Evolutionary conservation across 345 rosid genomes (phyloP).

Genomic region (Microcos paniculata): DNA sequence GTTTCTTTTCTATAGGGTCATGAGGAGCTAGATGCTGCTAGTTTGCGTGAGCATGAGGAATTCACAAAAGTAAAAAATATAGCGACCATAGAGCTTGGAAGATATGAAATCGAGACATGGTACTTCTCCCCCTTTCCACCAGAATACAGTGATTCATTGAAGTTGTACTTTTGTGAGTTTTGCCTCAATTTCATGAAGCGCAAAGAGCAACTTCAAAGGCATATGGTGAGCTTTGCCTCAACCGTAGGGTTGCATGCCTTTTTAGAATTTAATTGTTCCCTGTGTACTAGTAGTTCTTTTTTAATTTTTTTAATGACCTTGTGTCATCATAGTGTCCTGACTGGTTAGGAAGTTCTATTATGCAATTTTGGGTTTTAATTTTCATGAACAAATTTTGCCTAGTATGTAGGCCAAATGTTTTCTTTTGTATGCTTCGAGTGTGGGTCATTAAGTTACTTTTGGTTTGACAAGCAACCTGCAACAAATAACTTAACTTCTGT

Average conservation of each 20-base stretch:
- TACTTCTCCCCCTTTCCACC: conserved; percentile 99
- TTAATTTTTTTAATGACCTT: not conserved
- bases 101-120: conserved; percentile 99
- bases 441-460: not conserved
- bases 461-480: not conserved
- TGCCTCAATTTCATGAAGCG: conserved; percentile 99
- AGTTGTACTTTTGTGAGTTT: conserved; percentile 99
- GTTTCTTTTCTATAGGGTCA: conserved; percentile 59
- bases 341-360: too few species aligned
- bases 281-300: not conserved
- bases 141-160: conserved; percentile 88
- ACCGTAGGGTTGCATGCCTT: not conserved
- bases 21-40: conserved; percentile 99
- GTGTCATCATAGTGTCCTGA: not conserved
- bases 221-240: conserved; percentile 68
- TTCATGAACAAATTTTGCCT: not conserved
- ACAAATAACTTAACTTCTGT: not conserved
- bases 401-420: not conserved
- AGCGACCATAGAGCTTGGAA: conserved; percentile 96
- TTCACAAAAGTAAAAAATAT: conserved; percentile 98
- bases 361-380: not conserved
- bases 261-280: not conserved
- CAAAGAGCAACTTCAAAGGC: conserved; percentile 98
- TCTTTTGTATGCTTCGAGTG: not conserved
- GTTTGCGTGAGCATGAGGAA: conserved; percentile 98